Base-by-base conservation (phyloP, 108 stramenopile species). In the Craspedostauros australis region DNA sequence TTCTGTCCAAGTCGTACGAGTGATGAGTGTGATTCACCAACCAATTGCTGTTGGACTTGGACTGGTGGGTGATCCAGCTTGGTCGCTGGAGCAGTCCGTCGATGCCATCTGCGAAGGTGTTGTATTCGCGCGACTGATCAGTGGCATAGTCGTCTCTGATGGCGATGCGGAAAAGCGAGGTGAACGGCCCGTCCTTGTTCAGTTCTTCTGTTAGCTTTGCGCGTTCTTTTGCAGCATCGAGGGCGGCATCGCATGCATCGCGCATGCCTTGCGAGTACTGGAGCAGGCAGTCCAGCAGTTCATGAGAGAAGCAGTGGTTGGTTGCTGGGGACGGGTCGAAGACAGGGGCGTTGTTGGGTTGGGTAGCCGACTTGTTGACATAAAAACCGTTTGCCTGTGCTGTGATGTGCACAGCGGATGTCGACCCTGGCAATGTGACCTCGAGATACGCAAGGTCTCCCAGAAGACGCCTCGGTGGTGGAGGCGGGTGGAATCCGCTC, bases 401-500 rank as follows among this genome's bases (percentile, higher is more conserved):
- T 18, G 95, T 97, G 28, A 96, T 65, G 57, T 84, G 70, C 39
- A 95, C 49, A 4, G 50, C 24, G 0, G 43, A n/a, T 14, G 58
- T 38, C 20, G 60, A 72, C 18, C 76, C 82, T 3, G 85, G 77
- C 12, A 76, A 34, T 21, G 62, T 45, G 15, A 87, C 86, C 57
- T 95, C 91, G 26, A 98, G 54, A 60, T 99, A 99, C 18, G 94
- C 72, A 36, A 99, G 74, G 68, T 99, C 98, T 12, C 95, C 96
- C 37, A 86, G 52, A 57, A 89, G 56, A 23, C 73, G 64, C 21
- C 98, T 84, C 45, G 56, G 64, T 18, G 89, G 41, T 3, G 96
- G 95, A 4, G 94, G 94, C 0, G 77, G 68, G 62, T 97, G 94
- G 63, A 91, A 94, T 27, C 91, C 90, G 55, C 84, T 80, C 39